Conservation (phyloP, 768 basidiomycete genomes). For the Lentinula guzmanii region DNA sequence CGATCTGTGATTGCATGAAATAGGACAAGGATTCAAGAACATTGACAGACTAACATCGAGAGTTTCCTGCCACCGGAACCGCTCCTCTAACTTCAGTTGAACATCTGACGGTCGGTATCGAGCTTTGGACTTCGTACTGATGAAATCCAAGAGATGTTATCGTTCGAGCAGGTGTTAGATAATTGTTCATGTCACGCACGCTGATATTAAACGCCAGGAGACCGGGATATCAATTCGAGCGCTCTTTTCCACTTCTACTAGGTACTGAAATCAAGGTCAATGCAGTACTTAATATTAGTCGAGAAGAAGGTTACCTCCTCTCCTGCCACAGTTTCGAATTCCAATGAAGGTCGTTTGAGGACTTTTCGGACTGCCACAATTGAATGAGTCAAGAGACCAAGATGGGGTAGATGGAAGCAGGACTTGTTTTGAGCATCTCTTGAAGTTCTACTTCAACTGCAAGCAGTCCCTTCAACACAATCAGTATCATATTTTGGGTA, state of each 20-base stretch:
- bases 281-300: neutral
- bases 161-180: too few relatives aligned
- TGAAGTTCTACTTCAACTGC: slow-evolving; percentile 65
- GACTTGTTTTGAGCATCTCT: slow-evolving; percentile 68
- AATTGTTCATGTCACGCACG: slow-evolving; percentile 27
- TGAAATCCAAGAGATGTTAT: neutral
- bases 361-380: slow-evolving; percentile 55
- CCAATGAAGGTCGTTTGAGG: slow-evolving; percentile 65
- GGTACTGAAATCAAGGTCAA: slow-evolving; percentile 40
- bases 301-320: slow-evolving; percentile 52
- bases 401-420: slow-evolving; percentile 7
- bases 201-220: slow-evolving; percentile 62
- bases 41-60: slow-evolving; percentile 34
- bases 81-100: slow-evolving; percentile 56
- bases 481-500: neutral
- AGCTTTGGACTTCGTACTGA: slow-evolving; percentile 63
- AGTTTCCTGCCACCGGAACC: slow-evolving; percentile 69
- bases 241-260: slow-evolving; percentile 68
- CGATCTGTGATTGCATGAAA: slow-evolving; percentile 29
- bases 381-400: neutral
- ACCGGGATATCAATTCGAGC: slow-evolving; percentile 45
- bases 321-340: slow-evolving; percentile 59
- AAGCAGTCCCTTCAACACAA: slow-evolving; percentile 48
- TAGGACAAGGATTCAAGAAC: neutral
- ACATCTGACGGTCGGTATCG: slow-evolving; percentile 77